A percentile compares a stretch with the other conserved stretches of the same genome.
phyloP scores from a whole-genome alignment of 116 monocot species.

The Cymodocea nodosa region DNA sequence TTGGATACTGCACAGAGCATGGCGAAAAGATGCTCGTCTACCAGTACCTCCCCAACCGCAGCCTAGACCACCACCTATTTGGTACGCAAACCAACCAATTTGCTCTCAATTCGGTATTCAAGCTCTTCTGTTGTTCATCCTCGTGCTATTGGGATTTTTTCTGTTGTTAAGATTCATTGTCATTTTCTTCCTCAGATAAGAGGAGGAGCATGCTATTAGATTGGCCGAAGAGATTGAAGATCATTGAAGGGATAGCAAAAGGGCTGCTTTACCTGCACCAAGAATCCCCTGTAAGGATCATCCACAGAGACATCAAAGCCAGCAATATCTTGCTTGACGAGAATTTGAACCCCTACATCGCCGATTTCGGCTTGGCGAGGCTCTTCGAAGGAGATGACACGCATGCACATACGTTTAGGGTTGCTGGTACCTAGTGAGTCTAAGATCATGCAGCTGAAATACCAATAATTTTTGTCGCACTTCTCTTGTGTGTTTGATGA shows the following conservation, averaged over 20 bases:
- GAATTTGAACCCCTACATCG: conserved; percentile 50
- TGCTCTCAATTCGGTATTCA: no score
- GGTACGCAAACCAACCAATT: conserved; percentile 12
- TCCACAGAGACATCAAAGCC: conserved; percentile 78
- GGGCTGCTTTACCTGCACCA: conserved; percentile 88
- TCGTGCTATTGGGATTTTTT: background rate
- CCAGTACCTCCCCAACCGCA: conserved; percentile 50
- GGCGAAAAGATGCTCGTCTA: conserved; percentile 65
- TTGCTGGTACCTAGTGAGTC: conserved; percentile 82
- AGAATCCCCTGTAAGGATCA: conserved; percentile 72
- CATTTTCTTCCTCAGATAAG: conserved; percentile 20
- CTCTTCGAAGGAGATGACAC: conserved; percentile 57
- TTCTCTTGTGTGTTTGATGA: no score
- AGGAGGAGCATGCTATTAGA: conserved; percentile 15
- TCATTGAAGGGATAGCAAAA: conserved; percentile 53
- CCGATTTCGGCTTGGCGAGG: conserved; percentile 81
- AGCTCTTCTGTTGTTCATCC: background rate
- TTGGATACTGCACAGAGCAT: conserved; percentile 44
- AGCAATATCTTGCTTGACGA: conserved; percentile 74
- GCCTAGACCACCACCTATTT: conserved; percentile 60
- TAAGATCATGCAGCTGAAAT: background rate
- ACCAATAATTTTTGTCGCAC: no score
- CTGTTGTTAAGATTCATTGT: background rate
- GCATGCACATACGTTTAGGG: conserved; percentile 56
- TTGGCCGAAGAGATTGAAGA: conserved; percentile 56